phyloP scores from a whole-genome alignment of 2,329 filamentous ascomycete genomes.

The Xylaria sp. region DNA sequence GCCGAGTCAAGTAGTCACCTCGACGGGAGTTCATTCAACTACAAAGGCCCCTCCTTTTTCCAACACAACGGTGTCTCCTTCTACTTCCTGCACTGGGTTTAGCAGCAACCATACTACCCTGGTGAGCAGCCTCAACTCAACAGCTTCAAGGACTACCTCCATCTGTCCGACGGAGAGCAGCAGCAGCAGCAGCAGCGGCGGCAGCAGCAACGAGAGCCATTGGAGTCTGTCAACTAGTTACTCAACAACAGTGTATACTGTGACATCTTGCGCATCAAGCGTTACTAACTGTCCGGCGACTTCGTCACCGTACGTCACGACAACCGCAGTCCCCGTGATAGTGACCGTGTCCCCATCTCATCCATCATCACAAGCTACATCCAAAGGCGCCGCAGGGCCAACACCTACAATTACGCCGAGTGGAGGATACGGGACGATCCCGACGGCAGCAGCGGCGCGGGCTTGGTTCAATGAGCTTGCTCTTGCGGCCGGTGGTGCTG shows the following conservation, averaged over 20 bases:
- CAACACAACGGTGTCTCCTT: neutral
- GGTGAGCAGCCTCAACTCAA: constrained; percentile 11
- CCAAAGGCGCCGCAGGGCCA: constrained; percentile 16
- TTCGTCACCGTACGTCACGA: constrained; percentile 26
- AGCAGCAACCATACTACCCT: constrained; percentile 4
- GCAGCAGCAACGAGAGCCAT: neutral
- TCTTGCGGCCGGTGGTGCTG: constrained; percentile 32
- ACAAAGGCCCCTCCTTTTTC: neutral
- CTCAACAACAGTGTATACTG: constrained; percentile 32
- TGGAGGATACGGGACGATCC: constrained; percentile 17
- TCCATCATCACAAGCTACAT: constrained; percentile 22
- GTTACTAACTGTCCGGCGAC: constrained; percentile 27
- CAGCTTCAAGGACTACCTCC: neutral
- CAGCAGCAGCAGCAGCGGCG: constrained; percentile 13
- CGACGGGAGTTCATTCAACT: neutral
- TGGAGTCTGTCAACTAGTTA: constrained; percentile 31
- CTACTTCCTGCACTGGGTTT: neutral
- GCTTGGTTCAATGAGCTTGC: constrained; percentile 36
- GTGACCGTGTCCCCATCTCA: constrained; percentile 32
- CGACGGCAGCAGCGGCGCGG: constrained; percentile 40
- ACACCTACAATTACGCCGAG: constrained; percentile 1
- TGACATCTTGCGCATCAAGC: constrained; percentile 35
- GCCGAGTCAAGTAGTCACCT: neutral
- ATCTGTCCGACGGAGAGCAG: constrained; percentile 4
- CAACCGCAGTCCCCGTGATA: constrained; percentile 24